Evolutionary conservation across 1,284 basidiomycete species (phyloP).

Genomic region (Amylostereum chailletii): DNA sequence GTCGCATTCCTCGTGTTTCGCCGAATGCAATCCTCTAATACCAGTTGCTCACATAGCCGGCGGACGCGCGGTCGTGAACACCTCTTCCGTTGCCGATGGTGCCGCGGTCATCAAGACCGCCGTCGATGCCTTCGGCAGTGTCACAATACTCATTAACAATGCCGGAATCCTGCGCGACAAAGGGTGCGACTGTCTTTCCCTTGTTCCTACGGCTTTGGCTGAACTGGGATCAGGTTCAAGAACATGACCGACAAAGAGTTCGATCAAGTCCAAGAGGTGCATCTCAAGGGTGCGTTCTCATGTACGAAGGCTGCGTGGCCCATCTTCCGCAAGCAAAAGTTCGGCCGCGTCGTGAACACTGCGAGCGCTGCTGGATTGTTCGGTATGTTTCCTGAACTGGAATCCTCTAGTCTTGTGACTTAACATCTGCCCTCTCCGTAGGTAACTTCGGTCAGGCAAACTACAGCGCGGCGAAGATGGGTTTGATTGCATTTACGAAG

Average conservation of each 20-base stretch:
- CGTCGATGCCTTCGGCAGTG: conserved; percentile 77
- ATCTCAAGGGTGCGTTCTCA: conserved; percentile 92
- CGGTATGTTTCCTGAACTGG: conserved; percentile 32
- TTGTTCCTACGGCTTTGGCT: not conserved
- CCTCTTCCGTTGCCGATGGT: conserved; percentile 87
- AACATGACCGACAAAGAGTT: conserved; percentile 90
- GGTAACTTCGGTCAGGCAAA: conserved; percentile 98
- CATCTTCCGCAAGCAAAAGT: conserved; percentile 91
- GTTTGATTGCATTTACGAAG: conserved; percentile 83
- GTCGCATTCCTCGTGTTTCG: conserved; percentile 14
- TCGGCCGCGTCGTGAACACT: conserved; percentile 90
- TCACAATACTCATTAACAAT: conserved; percentile 91
- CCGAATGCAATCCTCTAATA: not conserved
- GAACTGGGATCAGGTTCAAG: conserved; percentile 56
- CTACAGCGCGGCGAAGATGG: conserved; percentile 88
- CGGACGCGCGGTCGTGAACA: conserved; percentile 82
- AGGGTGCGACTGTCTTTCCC: conserved; percentile 39
- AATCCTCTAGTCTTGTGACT: not conserved
- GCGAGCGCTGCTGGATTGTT: conserved; percentile 83
- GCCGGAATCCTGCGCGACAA: conserved; percentile 88
- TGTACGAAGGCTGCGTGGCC: conserved; percentile 98
- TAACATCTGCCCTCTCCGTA: conserved; percentile 19
- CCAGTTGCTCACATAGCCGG: conserved; percentile 46
- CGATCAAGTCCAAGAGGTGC: conserved; percentile 83
- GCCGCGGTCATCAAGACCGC: conserved; percentile 83